Conservation (phyloP, 1,139 yeast genomes). For the Hanseniaspora uvarum region DNA sequence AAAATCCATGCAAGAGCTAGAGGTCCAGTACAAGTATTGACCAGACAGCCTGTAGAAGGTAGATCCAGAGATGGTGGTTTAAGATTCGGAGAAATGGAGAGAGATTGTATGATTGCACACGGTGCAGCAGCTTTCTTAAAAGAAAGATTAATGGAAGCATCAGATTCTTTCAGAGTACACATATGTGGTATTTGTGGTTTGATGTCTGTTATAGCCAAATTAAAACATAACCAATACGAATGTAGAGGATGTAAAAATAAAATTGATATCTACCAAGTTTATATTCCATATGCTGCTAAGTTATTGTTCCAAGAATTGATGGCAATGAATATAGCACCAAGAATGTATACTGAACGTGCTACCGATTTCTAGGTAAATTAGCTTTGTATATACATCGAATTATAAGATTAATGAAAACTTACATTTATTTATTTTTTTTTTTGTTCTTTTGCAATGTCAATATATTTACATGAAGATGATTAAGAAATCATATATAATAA, state of each 20-base stretch:
- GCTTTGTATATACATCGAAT: not conserved
- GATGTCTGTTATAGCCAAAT: conserved; percentile 93
- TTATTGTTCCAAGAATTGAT: conserved; percentile 87
- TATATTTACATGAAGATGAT: not conserved
- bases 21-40: conserved; percentile 96
- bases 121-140: conserved; percentile 97
- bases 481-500: not conserved
- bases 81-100: conserved; percentile 99
- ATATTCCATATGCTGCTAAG: conserved; percentile 96
- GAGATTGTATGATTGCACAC: conserved; percentile 99
- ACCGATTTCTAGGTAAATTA: conserved; percentile 26
- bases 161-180: conserved; percentile 97
- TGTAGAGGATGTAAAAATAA: conserved; percentile 98
- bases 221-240: conserved; percentile 93
- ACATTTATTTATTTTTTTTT: not conserved
- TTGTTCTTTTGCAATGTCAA: conserved; percentile 3
- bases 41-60: conserved; percentile 99
- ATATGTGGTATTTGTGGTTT: conserved; percentile 97
- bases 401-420: not conserved
- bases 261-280: conserved; percentile 94
- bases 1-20: conserved; percentile 99
- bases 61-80: conserved; percentile 98
- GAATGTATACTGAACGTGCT: conserved; percentile 60
- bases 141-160: conserved; percentile 96
- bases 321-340: conserved; percentile 89